Percentiles rank a stretch among this genome's conserved stretches.
phyloP scores from a whole-genome alignment of 1,284 basidiomycete genomes.

The Coniferiporia sulphurascens region DNA sequence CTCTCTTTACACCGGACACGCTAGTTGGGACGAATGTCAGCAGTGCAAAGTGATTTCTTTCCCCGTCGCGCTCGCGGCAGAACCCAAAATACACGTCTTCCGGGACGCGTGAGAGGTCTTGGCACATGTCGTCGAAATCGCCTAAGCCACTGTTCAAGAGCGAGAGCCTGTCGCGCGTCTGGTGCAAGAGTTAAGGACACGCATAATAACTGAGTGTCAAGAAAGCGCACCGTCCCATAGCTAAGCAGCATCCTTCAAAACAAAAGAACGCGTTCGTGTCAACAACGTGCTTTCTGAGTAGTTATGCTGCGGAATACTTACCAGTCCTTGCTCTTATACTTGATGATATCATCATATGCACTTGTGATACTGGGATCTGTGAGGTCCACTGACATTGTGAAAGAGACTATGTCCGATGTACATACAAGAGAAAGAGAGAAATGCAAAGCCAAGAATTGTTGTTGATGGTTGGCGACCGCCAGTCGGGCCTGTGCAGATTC shows the following conservation, averaged over 20 bases:
- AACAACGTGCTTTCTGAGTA: neutral
- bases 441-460: constrained; percentile 2
- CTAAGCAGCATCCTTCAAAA: constrained; percentile 18
- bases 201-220: neutral
- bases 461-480: neutral
- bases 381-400: constrained; percentile 18
- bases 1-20: constrained; percentile 22
- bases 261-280: neutral
- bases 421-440: neutral
- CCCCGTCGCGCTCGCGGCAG: constrained; percentile 21
- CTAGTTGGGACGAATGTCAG: constrained; percentile 21
- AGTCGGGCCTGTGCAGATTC: no score
- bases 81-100: constrained; percentile 23
- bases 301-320: neutral
- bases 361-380: constrained; percentile 18
- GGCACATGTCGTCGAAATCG: constrained; percentile 19
- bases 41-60: constrained; percentile 17
- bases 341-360: constrained; percentile 19
- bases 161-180: constrained; percentile 19
- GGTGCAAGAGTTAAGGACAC: neutral
- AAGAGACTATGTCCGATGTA: neutral
- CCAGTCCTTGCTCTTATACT: constrained; percentile 18
- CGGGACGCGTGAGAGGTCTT: constrained; percentile 10
- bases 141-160: constrained; percentile 20
- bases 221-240: constrained; percentile 2